Percentiles rank a stretch among this genome's conserved stretches.
Evolutionary conservation across 305 asterid species (phyloP).

Genomic region (Solanum aculeatissimum): DNA sequence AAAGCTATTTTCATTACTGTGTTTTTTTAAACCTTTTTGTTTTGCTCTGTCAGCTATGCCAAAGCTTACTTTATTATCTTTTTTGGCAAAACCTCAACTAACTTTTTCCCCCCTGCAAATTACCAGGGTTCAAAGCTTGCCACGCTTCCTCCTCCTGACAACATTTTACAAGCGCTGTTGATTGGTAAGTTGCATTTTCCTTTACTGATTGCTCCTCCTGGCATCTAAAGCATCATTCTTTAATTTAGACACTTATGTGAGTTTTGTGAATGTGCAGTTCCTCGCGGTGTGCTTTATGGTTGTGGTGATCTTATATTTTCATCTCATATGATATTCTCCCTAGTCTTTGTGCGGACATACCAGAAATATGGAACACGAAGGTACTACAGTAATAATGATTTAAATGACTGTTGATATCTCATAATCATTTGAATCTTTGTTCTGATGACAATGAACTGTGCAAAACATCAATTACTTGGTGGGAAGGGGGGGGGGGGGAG

Average conservation of each 20-base stretch:
- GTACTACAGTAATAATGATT: slow-evolving; percentile 6
- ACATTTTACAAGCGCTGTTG: slow-evolving; percentile 42
- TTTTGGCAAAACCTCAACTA: neutral
- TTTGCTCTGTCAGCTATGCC: neutral
- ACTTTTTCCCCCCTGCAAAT: neutral
- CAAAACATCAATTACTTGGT: neutral
- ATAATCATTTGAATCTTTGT: neutral
- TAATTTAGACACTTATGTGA: neutral
- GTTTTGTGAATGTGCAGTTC: slow-evolving; percentile 41
- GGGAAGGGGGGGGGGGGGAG: neutral
- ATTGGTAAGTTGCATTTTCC: slow-evolving; percentile 30
- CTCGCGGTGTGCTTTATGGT: slow-evolving; percentile 83
- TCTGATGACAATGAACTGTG: neutral
- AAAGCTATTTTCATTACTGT: neutral
- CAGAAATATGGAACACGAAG: slow-evolving; percentile 69
- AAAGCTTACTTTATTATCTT: neutral
- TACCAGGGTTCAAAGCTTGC: slow-evolving; percentile 93
- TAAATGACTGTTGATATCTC: neutral
- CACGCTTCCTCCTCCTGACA: slow-evolving; percentile 74
- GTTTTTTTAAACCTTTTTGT: neutral
- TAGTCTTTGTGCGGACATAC: slow-evolving; percentile 85
- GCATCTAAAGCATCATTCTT: neutral
- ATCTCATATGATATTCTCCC: slow-evolving; percentile 96
- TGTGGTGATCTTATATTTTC: slow-evolving; percentile 98
- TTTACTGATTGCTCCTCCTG: neutral